Conservation (phyloP, 2,329 filamentous ascomycete species). For the Colletotrichum phormii region DNA sequence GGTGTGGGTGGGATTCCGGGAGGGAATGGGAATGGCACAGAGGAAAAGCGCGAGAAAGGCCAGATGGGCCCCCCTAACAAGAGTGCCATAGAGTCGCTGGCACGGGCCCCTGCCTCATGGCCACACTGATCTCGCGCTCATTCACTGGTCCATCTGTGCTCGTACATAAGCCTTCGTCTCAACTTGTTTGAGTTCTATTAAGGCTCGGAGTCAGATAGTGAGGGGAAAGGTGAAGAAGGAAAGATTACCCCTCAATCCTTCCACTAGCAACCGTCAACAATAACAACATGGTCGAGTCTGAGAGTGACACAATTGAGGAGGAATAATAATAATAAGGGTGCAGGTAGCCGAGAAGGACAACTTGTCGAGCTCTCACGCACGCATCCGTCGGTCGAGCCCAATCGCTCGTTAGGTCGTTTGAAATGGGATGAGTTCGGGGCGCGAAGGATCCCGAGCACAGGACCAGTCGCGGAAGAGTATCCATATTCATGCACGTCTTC, state of each 20-base stretch:
- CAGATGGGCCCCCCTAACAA: neutral
- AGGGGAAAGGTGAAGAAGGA: neutral
- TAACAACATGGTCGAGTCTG: neutral
- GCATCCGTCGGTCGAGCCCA: neutral
- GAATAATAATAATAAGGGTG: neutral
- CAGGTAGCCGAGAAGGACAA: neutral
- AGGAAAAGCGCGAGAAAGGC: neutral
- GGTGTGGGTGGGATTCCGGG: neutral
- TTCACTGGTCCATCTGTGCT: constrained; percentile 25
- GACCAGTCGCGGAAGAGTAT: constrained; percentile 2
- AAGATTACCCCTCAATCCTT: constrained; percentile 5
- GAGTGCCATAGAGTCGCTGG: neutral
- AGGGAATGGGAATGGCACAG: neutral
- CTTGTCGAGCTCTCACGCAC: neutral
- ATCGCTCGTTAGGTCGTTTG: constrained; percentile 11
- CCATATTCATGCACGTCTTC: constrained; percentile 1
- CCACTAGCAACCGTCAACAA: neutral
- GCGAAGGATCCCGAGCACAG: constrained; percentile 1
- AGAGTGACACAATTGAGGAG: neutral
- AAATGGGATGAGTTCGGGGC: constrained; percentile 9
- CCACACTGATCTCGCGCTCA: constrained; percentile 8
- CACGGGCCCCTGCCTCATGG: constrained; percentile 34
- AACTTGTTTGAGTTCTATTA: constrained; percentile 37
- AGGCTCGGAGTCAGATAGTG: constrained; percentile 26
- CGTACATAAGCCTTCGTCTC: constrained; percentile 34